Percentiles rank a stretch among this genome's conserved stretches.
Conservation (phyloP, 805 yeast species). For the Sugiyamaella marilandica region DNA sequence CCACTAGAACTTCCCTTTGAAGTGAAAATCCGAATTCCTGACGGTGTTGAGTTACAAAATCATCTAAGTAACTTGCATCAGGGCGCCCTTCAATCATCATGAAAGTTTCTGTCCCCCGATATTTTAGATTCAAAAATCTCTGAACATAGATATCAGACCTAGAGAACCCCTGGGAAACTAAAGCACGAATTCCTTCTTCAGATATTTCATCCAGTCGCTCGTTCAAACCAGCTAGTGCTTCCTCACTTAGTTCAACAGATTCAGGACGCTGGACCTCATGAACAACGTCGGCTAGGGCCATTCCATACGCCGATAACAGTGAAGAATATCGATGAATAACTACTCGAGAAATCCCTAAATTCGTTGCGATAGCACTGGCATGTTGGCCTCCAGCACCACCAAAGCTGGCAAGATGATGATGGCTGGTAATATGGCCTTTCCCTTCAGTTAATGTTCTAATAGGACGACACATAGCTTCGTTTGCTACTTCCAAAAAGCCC, state of each 20-base stretch:
- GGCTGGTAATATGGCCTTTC: conserved; percentile 62
- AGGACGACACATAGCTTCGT: conserved; percentile 88
- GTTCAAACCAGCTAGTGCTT: conserved; percentile 35
- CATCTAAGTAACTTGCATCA: conserved; percentile 27
- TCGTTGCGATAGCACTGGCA: conserved; percentile 69
- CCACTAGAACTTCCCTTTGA: conserved; percentile 56
- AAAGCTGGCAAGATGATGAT: conserved; percentile 73
- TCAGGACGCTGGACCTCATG: conserved; percentile 75
- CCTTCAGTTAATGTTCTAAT: conserved; percentile 81
- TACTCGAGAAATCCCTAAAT: conserved; percentile 63
- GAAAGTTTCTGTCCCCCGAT: conserved; percentile 85
- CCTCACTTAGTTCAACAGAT: conserved; percentile 39
- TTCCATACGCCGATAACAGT: conserved; percentile 81
- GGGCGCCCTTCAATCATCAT: conserved; percentile 50
- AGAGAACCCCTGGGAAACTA: conserved; percentile 51
- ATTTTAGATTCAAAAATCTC: conserved; percentile 69
- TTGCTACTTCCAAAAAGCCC: conserved; percentile 80
- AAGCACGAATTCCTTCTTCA: conserved; percentile 39
- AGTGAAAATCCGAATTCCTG: conserved; percentile 71
- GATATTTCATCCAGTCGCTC: conserved; percentile 44
- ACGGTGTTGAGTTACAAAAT: conserved; percentile 51
- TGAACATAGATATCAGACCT: conserved; percentile 48
- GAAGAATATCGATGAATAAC: conserved; percentile 79
- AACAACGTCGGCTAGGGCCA: conserved; percentile 80
- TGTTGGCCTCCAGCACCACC: conserved; percentile 97